phyloP scores from a whole-genome alignment of 2,329 filamentous ascomycete species.

The Xylariaceae sp. region DNA sequence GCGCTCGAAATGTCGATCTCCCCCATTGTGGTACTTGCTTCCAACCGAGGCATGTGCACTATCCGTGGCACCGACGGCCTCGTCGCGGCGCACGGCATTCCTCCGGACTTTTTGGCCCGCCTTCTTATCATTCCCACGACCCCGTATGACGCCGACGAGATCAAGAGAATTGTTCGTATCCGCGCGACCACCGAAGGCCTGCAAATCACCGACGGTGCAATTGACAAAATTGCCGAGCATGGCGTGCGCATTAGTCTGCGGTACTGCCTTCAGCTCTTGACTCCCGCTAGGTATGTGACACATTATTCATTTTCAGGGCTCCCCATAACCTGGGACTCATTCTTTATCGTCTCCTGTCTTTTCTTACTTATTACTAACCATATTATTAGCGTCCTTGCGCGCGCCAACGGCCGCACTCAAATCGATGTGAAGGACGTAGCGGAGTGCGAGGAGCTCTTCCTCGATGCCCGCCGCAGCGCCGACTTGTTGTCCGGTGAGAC shows the following conservation, averaged over 20 bases:
- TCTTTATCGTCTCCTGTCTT: background rate
- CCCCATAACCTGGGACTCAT: slow-evolving; percentile 1
- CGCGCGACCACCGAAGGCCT: slow-evolving; percentile 78
- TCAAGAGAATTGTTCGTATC: slow-evolving; percentile 84
- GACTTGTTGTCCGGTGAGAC: slow-evolving; percentile 59
- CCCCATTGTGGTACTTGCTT: slow-evolving; percentile 94
- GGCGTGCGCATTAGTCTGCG: slow-evolving; percentile 85
- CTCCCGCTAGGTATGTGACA: slow-evolving; percentile 65
- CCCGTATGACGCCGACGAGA: slow-evolving; percentile 81
- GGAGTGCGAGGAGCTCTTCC: slow-evolving; percentile 79
- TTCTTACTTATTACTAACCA: slow-evolving; percentile 19
- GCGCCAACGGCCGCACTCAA: slow-evolving; percentile 70
- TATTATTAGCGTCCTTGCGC: slow-evolving; percentile 68
- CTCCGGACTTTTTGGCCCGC: slow-evolving; percentile 85
- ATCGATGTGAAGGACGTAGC: slow-evolving; percentile 73
- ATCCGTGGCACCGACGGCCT: slow-evolving; percentile 83
- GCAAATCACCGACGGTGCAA: slow-evolving; percentile 70
- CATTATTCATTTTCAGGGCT: slow-evolving; percentile 6
- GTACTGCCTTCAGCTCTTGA: slow-evolving; percentile 88
- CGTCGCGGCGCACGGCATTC: slow-evolving; percentile 85
- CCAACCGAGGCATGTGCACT: slow-evolving; percentile 89
- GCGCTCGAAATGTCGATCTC: slow-evolving; percentile 94
- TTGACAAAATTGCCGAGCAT: slow-evolving; percentile 81
- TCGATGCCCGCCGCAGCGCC: slow-evolving; percentile 75
- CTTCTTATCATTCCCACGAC: slow-evolving; percentile 95